phyloP scores from a whole-genome alignment of 2,329 filamentous ascomycete genomes.

The Cytospora paraplurivora region DNA sequence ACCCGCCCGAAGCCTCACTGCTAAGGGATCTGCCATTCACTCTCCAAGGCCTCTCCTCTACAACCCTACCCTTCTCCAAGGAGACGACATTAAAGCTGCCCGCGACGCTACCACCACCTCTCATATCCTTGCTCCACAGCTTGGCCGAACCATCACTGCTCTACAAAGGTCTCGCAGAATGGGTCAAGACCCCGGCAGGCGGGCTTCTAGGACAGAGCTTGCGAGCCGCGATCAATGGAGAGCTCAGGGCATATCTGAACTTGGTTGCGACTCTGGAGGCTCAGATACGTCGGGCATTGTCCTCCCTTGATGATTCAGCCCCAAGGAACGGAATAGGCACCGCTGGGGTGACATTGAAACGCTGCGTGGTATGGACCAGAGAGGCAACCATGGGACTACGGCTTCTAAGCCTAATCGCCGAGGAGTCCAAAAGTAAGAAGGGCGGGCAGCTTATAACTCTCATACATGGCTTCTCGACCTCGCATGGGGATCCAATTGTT shows the following conservation, averaged over 20 bases:
- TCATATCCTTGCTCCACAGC: conserved; percentile 84
- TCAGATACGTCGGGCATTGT: conserved; percentile 82
- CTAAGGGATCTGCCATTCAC: conserved; percentile 88
- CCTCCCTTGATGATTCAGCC: conserved; percentile 68
- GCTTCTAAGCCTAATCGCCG: conserved; percentile 90
- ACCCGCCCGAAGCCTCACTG: conserved; percentile 66
- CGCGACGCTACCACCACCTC: conserved; percentile 74
- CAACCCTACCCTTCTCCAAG: conserved; percentile 75
- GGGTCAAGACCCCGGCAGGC: conserved; percentile 78
- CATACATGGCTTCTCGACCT: conserved; percentile 90
- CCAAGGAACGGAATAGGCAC: conserved; percentile 75
- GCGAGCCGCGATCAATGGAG: conserved; percentile 79
- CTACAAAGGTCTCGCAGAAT: conserved; percentile 77
- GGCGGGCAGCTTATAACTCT: conserved; percentile 92
- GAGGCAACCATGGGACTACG: conserved; percentile 95
- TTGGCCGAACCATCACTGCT: conserved; percentile 92
- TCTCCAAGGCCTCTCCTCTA: conserved; percentile 86
- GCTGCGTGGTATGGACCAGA: conserved; percentile 95
- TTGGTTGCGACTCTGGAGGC: conserved; percentile 90
- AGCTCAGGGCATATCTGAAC: conserved; percentile 86
- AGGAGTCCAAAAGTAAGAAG: conserved; percentile 79
- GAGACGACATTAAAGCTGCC: conserved; percentile 75
- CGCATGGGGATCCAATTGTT: conserved; percentile 93
- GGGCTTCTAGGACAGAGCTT: conserved; percentile 92
- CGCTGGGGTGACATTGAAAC: conserved; percentile 88